Conservation (phyloP, 352 stramenopile species). For the Pythium pectinolyticum region DNA sequence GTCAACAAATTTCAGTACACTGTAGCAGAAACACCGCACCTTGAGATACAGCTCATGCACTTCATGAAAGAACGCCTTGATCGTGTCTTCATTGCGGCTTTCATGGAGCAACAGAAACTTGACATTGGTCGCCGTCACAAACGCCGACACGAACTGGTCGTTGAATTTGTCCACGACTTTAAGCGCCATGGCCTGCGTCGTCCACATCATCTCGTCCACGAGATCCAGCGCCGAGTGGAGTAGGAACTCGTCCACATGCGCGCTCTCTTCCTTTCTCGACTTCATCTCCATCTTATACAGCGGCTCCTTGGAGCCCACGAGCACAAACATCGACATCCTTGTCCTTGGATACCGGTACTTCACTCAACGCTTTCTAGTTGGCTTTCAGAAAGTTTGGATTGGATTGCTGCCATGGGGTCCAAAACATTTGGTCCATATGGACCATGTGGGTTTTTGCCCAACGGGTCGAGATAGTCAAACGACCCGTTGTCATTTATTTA, state of each 20-base stretch:
- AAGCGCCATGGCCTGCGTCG: conserved; percentile 91
- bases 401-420: too few relatives aligned
- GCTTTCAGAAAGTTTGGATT: too few relatives aligned
- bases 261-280: conserved; percentile 74
- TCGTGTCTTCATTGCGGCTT: conserved; percentile 92
- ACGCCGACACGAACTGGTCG: conserved; percentile 96
- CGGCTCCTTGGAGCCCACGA: conserved; percentile 84
- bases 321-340: conserved; percentile 81
- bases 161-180: conserved; percentile 95
- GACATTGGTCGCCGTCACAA: conserved; percentile 94
- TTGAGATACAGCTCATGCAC: conserved; percentile 98
- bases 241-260: conserved; percentile 97
- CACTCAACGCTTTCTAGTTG: neutral
- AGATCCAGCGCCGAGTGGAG: conserved; percentile 97
- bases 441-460: neutral
- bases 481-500: neutral
- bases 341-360: neutral
- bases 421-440: neutral
- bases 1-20: neutral
- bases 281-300: conserved; percentile 89
- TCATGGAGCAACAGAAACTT: conserved; percentile 97
- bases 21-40: conserved; percentile 39
- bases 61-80: conserved; percentile 96
- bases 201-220: conserved; percentile 95
- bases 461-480: neutral